These are phyloP conservation scores for Misopates orontium DNA, from an alignment of 257 asterid species.

Conservation along the genomic window DNA sequence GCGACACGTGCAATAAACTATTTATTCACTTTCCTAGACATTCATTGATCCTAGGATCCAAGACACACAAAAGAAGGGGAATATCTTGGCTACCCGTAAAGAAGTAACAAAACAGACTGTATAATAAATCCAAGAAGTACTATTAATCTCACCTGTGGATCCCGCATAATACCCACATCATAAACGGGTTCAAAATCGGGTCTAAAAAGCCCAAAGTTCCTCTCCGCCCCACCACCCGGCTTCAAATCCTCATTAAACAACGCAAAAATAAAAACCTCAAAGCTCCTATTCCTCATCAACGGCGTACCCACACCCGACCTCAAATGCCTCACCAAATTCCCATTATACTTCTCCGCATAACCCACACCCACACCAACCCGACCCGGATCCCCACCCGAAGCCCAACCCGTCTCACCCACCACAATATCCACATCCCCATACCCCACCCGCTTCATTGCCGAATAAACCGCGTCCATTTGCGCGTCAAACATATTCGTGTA, in stretches of 20 bases:
- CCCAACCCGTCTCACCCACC: conserved; percentile 58
- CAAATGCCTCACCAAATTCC: conserved; percentile 36
- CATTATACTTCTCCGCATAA: conserved; percentile 40
- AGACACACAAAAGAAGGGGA: no score
- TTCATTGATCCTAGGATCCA: no score
- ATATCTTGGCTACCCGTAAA: no score
- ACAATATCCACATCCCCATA: conserved; percentile 54
- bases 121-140: no score
- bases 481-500: conserved; percentile 51
- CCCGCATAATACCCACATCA: conserved; percentile 40
- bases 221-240: conserved; percentile 37
- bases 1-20: no score
- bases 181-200: conserved; percentile 51
- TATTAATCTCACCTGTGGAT: conserved; percentile 21
- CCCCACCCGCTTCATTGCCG: conserved; percentile 52
- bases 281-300: conserved; percentile 46
- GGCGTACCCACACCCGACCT: conserved; percentile 51
- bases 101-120: no score
- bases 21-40: no score
- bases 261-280: conserved; percentile 44
- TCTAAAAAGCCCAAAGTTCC: conserved; percentile 46
- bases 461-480: conserved; percentile 45
- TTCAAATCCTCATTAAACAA: conserved; percentile 50
- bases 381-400: conserved; percentile 47
- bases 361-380: conserved; percentile 36